Evolutionary conservation across 129 eudicot species (phyloP), one percentile per base, ranked within the genome.

Genomic region (Flaveria brownii): DNA sequence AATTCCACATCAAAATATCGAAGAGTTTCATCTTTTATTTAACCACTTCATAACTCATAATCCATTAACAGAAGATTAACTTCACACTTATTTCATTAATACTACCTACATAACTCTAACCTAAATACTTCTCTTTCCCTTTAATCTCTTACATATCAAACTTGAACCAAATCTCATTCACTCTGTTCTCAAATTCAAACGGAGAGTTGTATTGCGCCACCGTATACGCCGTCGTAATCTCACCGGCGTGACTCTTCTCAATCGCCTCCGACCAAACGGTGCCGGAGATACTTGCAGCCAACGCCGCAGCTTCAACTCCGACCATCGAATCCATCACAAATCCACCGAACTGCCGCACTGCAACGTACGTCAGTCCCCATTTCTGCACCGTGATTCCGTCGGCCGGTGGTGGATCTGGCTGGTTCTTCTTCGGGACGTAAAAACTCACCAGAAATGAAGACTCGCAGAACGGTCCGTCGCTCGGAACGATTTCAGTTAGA

Each of bases 181-280:
- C 97, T 72, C 98, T 88, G 77, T 82, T 73, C 9, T 75, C 76
- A 51, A 88, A 93, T 85, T 93, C 98, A 16, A 93, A 93, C 1
- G 98, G 98, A 7, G 97, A 90, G 77, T 93, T 93, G 54, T 90
- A 93, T 72, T 87, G 96, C 0, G 98, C 98, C 25, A 90, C 96
- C 0, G 81, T 91, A 80, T 90, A 93, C 10, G 39, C 46, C 1
- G 92, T 83, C 5, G 83, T 81, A 25, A 75, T 68, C 46, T 87
- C 86, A 42, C 84, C 86, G 6, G 83, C 78, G 49, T 82, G 89
- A 70, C 84, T 88, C 36, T 84, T 90, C 12, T 90, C 80, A 20
- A 93, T 77, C 20, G 92, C 96, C 15, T 81, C 82, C 15, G 79
- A 68, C 97, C 97, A 94, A n/a, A 25, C 46, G 5, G 97, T 88